Conservation (phyloP, 2,329 filamentous ascomycete species). For the Ascochyta rabiei region DNA sequence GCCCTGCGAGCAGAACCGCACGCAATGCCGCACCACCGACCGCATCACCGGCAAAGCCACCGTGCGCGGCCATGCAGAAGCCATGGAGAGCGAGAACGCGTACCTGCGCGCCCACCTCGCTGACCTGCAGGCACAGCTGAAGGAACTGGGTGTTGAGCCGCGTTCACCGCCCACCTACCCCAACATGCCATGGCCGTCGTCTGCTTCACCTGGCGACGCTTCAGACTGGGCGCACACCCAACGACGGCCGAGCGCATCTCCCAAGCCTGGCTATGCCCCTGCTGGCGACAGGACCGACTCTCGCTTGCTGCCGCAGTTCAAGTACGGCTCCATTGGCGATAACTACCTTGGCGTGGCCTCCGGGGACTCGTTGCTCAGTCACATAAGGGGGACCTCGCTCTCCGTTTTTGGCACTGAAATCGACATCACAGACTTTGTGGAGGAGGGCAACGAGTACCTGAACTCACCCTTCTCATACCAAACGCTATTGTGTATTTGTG, state of each 20-base stretch:
- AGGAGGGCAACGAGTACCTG: slow-evolving; percentile 66
- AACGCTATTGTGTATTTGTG: slow-evolving; percentile 69
- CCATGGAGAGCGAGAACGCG: slow-evolving; percentile 74
- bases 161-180: slow-evolving; percentile 53
- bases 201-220: slow-evolving; percentile 19
- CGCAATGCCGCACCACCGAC: slow-evolving; percentile 84
- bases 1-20: slow-evolving; percentile 76
- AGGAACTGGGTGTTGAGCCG: slow-evolving; percentile 65
- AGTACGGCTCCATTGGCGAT: slow-evolving; percentile 59
- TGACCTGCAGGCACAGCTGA: slow-evolving; percentile 71
- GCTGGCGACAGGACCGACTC: slow-evolving; percentile 24
- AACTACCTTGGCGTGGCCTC: slow-evolving; percentile 70
- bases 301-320: slow-evolving; percentile 53
- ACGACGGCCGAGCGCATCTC: slow-evolving; percentile 32
- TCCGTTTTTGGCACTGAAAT: slow-evolving; percentile 80
- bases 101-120: slow-evolving; percentile 70
- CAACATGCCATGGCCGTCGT: slow-evolving; percentile 38
- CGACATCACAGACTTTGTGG: slow-evolving; percentile 75
- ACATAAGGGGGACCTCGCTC: slow-evolving; percentile 77
- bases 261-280: slow-evolving; percentile 34
- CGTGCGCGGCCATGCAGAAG: slow-evolving; percentile 76
- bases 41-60: slow-evolving; percentile 83
- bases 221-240: slow-evolving; percentile 32
- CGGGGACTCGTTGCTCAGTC: slow-evolving; percentile 70
- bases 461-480: slow-evolving; percentile 68